These are phyloP conservation scores for Ustilago lituana DNA, from an alignment of 1,284 basidiomycete species.

Conservation along the genomic window DNA sequence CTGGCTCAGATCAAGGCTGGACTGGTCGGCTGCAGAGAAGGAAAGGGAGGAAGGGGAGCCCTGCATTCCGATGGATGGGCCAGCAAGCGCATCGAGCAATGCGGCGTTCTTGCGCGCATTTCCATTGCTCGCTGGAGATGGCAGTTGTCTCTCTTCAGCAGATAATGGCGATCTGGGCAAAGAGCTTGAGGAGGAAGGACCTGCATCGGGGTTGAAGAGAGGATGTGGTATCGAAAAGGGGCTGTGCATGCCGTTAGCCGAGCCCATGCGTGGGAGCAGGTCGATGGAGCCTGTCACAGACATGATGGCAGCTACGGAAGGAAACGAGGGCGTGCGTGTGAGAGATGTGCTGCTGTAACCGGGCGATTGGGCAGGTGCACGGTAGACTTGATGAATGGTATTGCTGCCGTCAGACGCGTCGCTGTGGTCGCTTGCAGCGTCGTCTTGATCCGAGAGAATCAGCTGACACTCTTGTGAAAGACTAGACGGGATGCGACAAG, in stretches of 20 bases:
- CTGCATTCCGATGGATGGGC: constrained; percentile 15
- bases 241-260: constrained; percentile 23
- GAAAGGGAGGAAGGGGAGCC: constrained; percentile 13
- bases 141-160: not conserved
- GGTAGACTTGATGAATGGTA: too few species aligned
- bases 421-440: not conserved
- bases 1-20: constrained; percentile 28
- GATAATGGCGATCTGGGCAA: constrained; percentile 13
- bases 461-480: constrained; percentile 27
- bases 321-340: not conserved
- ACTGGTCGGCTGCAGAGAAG: constrained; percentile 12
- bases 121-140: constrained; percentile 3
- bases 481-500: constrained; percentile 23
- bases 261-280: constrained; percentile 25
- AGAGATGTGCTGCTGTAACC: not conserved
- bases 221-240: constrained; percentile 45
- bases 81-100: constrained; percentile 29
- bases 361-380: too few species aligned
- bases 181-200: constrained; percentile 16
- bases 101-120: constrained; percentile 21
- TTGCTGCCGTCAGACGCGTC: not conserved
- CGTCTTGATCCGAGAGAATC: not conserved
- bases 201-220: constrained; percentile 27
- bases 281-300: constrained; percentile 24
- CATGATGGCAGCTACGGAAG: constrained; percentile 14